These are phyloP conservation scores for Xylaria flabelliformis DNA, from an alignment of 495 filamentous ascomycete species.

Conservation along the genomic window DNA sequence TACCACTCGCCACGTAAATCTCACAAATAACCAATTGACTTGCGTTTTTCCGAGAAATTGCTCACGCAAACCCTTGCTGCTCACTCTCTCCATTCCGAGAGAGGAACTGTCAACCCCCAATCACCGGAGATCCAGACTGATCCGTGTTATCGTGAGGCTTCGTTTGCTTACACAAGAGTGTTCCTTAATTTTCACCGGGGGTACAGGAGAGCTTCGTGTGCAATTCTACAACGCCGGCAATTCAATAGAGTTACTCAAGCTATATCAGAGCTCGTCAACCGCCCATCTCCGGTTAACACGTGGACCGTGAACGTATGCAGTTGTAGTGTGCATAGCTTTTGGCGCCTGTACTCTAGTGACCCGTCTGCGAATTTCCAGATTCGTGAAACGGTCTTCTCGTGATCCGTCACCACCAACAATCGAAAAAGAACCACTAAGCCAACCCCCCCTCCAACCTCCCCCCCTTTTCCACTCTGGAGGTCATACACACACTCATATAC, in stretches of 20 bases:
- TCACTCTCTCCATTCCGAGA: not conserved
- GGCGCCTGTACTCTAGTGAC: not conserved
- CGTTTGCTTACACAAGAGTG: not conserved
- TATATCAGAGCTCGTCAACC: not conserved
- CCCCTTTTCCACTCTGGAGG: not conserved
- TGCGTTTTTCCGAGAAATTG: not conserved
- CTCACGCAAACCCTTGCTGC: too few species aligned
- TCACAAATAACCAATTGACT: not conserved
- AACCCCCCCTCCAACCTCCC: not conserved
- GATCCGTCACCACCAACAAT: not conserved
- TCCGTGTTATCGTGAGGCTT: not conserved
- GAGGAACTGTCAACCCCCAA: not conserved
- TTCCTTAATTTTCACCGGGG: too few species aligned
- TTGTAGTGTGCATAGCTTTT: not conserved
- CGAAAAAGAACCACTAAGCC: not conserved
- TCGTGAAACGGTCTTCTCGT: not conserved
- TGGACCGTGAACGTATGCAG: not conserved
- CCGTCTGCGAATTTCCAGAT: not conserved
- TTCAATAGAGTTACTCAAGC: not conserved
- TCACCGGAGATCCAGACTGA: not conserved
- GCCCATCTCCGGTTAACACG: not conserved
- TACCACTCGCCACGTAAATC: not conserved
- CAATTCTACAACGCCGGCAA: not conserved
- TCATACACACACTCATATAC: not conserved
- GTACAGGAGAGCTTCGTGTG: not conserved